Conservation (phyloP, 1,284 basidiomycete species). For the Fistulina hepatica region DNA sequence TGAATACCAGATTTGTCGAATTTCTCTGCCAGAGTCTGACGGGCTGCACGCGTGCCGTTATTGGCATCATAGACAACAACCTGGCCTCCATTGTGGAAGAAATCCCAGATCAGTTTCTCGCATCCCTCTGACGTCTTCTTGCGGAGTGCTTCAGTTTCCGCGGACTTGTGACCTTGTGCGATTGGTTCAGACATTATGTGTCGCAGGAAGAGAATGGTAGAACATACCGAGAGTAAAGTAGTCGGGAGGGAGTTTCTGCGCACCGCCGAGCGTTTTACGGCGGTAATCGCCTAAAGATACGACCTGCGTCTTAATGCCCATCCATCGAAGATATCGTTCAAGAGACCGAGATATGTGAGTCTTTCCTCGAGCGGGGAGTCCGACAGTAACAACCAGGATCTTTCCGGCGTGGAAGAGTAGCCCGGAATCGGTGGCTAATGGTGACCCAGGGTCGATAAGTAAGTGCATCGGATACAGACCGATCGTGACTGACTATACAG, state of each 20-base stretch:
- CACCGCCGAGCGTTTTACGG: constrained; percentile 80
- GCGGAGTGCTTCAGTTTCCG: constrained; percentile 71
- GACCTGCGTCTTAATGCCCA: constrained; percentile 92
- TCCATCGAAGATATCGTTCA: constrained; percentile 95
- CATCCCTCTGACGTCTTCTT: constrained; percentile 69
- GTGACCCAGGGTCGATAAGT: constrained; percentile 14
- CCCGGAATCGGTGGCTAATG: constrained; percentile 52
- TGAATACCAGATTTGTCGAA: constrained; percentile 81
- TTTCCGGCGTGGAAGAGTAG: constrained; percentile 92
- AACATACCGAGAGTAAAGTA: constrained; percentile 79
- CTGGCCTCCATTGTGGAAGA: constrained; percentile 82
- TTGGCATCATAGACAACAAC: constrained; percentile 99
- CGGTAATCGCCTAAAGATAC: constrained; percentile 94
- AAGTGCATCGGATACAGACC: background rate
- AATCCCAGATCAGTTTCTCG: constrained; percentile 83
- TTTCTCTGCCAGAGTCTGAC: constrained; percentile 70
- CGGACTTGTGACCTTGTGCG: constrained; percentile 55
- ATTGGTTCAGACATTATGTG: constrained; percentile 7
- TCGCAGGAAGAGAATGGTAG: background rate
- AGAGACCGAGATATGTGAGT: constrained; percentile 94
- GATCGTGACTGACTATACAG: constrained; percentile 41
- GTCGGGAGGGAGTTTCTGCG: constrained; percentile 80
- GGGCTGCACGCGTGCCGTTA: constrained; percentile 66
- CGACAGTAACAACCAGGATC: constrained; percentile 86
- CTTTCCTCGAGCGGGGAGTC: constrained; percentile 89